Percentiles rank a stretch among this genome's conserved stretches.
Evolutionary conservation across 192 early-diverging fungal genomes (phyloP).

Genomic region (Entomortierella parvispora): DNA sequence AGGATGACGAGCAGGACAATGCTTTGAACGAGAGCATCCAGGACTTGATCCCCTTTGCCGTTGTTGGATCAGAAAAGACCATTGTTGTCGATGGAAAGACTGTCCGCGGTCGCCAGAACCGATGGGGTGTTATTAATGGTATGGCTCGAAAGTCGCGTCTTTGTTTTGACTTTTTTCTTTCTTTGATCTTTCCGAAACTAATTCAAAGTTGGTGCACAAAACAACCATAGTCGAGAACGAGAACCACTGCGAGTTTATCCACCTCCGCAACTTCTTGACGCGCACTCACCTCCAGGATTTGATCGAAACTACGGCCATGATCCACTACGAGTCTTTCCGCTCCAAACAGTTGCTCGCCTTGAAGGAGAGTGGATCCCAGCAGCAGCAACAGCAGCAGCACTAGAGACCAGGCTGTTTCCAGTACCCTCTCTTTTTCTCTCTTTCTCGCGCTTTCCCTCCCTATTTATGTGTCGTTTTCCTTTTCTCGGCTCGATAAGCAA

Average conservation of each 20-base stretch:
- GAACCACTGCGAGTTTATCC: constrained; percentile 93
- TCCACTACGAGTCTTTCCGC: constrained; percentile 98
- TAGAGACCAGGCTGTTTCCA: no score
- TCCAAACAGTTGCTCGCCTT: constrained; percentile 72
- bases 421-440: no score
- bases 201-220: not conserved
- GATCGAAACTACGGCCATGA: constrained; percentile 92
- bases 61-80: constrained; percentile 93
- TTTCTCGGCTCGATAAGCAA: no score
- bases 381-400: constrained; percentile 45
- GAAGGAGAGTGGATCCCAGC: constrained; percentile 57
- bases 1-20: constrained; percentile 84
- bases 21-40: constrained; percentile 80
- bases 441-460: no score
- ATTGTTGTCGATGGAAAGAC: constrained; percentile 88
- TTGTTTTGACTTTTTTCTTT: not conserved
- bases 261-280: constrained; percentile 91
- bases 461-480: no score
- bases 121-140: constrained; percentile 91
- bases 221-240: constrained; percentile 85
- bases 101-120: constrained; percentile 87
- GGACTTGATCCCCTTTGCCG: constrained; percentile 91
- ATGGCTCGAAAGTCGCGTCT: constrained; percentile 7
- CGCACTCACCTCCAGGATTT: constrained; percentile 98
- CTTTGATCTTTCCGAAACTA: not conserved